phyloP scores from a whole-genome alignment of 305 asterid species.

The Rubia peregrina region DNA sequence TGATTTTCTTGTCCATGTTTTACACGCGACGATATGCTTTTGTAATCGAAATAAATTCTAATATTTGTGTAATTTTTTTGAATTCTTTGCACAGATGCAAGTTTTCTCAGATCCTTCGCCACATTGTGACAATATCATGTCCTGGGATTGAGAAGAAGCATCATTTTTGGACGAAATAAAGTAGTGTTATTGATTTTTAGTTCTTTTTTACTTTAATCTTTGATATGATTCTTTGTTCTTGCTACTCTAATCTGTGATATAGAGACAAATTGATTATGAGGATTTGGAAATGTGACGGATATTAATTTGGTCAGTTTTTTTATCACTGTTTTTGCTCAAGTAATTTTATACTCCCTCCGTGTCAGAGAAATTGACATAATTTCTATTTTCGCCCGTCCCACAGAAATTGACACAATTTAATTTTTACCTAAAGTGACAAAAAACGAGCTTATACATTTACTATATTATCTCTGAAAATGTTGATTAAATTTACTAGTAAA shows the following conservation, averaged over 20 bases:
- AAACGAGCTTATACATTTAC: no score
- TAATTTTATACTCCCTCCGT: no score
- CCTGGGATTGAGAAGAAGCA: neutral
- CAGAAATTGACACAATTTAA: no score
- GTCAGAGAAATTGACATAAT: no score
- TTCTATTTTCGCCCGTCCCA: no score
- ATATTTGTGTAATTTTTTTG: neutral
- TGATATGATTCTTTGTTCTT: neutral
- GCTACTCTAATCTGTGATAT: neutral
- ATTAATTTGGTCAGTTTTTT: neutral
- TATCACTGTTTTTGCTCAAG: neutral
- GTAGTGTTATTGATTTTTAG: neutral
- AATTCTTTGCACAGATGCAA: neutral
- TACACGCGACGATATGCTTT: no score
- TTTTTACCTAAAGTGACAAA: no score
- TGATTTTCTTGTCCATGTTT: neutral
- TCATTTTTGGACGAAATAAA: neutral
- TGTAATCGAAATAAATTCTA: no score
- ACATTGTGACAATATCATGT: neutral
- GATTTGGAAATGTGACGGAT: neutral
- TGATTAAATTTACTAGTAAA: no score
- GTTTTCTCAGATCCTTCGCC: neutral
- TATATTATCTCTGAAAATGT: no score
- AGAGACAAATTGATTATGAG: neutral
- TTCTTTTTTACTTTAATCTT: neutral